Evolutionary conservation across 108 stramenopile species (phyloP).

Genomic region (Hondaea fermentalgiana): DNA sequence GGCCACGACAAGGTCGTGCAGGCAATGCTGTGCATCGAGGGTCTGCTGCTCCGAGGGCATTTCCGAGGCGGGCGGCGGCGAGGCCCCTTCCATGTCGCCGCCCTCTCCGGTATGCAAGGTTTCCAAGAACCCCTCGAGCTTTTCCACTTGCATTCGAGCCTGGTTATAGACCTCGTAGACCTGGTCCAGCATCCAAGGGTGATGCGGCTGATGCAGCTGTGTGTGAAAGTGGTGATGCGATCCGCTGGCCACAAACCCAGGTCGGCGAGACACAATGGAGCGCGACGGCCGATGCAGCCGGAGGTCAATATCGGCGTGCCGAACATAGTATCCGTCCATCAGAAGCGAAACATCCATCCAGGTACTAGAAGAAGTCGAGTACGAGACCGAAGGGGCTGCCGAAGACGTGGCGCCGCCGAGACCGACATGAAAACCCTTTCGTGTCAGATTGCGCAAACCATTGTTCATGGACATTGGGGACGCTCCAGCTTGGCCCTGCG

Average conservation of each 20-base stretch:
- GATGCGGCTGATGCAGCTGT: neutral
- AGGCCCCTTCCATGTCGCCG: neutral
- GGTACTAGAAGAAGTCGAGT: neutral
- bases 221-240: neutral
- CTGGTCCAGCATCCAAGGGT: constrained; percentile 3
- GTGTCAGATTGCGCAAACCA: neutral
- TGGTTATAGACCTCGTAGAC: neutral
- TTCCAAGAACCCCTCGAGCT: neutral
- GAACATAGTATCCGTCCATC: neutral
- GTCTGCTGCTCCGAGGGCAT: neutral
- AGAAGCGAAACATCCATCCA: constrained; percentile 9
- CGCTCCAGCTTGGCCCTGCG: neutral
- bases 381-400: neutral
- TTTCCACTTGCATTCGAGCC: neutral
- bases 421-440: neutral
- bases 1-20: neutral
- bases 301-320: constrained; percentile 2
- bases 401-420: neutral
- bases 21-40: neutral
- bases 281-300: neutral
- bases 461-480: neutral
- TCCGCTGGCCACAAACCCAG: neutral
- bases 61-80: neutral
- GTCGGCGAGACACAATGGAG: neutral
- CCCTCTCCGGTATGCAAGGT: neutral